Base-by-base conservation (phyloP, 2,329 filamentous ascomycete genomes). In the Aspergillus aculeatus region DNA sequence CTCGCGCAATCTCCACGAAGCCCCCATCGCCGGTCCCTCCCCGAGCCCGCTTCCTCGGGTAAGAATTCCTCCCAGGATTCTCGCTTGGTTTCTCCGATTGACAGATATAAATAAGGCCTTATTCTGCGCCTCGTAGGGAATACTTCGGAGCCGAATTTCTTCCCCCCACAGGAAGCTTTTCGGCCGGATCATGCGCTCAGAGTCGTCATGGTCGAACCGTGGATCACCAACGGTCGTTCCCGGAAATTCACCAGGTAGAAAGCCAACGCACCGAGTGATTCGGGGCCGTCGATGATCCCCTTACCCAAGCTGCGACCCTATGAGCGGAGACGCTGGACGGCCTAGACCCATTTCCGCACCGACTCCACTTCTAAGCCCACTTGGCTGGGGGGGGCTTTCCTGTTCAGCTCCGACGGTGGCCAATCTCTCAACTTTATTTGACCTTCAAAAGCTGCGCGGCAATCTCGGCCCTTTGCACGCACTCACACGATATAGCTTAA, bases 241-340 rank as follows among this genome's bases (percentile, higher is more conserved):
- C 56, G 54, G 38, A n/a, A 60, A 38, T 19, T 26, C 35, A 31
- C 31, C 51, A 26, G 35, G 14, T 31, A 44, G 16, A 6, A 44
- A 44, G 38, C 38, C 14, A 44, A 19, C 38, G 38, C 38, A 49
- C 47, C 32, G 38, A 44, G 41, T 41, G 31, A 26, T 50, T 50
- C 16, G 47, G 47, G 29, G n/a, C 50, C 35, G 50, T 61, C 59
- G 50, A 63, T 63, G 59, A 61, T 58, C 59, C 53, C 44, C 59
- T 57, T 61, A 63, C 44, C 35, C 50, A 32, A 10, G 56, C 49
- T 54, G 50, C 11, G 55, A 49, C 54, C 29, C 31, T 47, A 50
- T 56, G 41, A 55, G 48, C 48, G 29, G 29, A 24, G 11, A 50
- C 48, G 47, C 26, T 47, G 26, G 26, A 19, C 23, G 54, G 54